Evolutionary conservation across 495 filamentous ascomycete genomes (phyloP).

Genomic region (Tuber umbilicatum): DNA sequence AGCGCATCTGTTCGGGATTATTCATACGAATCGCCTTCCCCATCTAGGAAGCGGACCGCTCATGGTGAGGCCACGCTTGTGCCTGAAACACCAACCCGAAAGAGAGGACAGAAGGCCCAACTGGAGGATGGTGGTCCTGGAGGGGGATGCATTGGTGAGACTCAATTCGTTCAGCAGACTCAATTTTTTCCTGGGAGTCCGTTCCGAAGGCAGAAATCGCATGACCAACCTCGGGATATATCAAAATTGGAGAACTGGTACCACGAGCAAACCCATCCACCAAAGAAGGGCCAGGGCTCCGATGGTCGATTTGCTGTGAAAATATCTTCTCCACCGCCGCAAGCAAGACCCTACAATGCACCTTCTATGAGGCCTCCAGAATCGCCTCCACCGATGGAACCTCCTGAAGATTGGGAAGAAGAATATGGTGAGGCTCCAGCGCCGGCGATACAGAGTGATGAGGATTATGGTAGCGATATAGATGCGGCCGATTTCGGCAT

Average conservation of each 20-base stretch:
- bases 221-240: constrained; percentile 8
- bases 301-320: constrained; percentile 7
- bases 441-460: constrained; percentile 40
- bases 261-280: not conserved
- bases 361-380: constrained; percentile 7
- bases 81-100: constrained; percentile 24
- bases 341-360: constrained; percentile 7
- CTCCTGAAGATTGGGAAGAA: constrained; percentile 6
- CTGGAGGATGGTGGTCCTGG: constrained; percentile 4
- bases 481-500: constrained; percentile 24
- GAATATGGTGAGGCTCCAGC: constrained; percentile 19
- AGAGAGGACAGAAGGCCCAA: constrained; percentile 5
- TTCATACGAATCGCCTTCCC: constrained; percentile 1
- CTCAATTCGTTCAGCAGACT: constrained; percentile 28
- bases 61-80: constrained; percentile 23
- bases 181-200: constrained; percentile 17
- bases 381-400: constrained; percentile 12
- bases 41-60: not conserved
- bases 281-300: not conserved
- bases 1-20: not conserved
- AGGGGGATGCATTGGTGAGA: not conserved
- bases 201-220: not conserved
- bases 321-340: constrained; percentile 15
- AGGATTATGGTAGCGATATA: constrained; percentile 38
- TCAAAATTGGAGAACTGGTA: constrained; percentile 6